Percentiles rank a stretch among this genome's conserved stretches.
phyloP scores from a whole-genome alignment of 805 yeast genomes.

The Candida vartiovaarae region DNA sequence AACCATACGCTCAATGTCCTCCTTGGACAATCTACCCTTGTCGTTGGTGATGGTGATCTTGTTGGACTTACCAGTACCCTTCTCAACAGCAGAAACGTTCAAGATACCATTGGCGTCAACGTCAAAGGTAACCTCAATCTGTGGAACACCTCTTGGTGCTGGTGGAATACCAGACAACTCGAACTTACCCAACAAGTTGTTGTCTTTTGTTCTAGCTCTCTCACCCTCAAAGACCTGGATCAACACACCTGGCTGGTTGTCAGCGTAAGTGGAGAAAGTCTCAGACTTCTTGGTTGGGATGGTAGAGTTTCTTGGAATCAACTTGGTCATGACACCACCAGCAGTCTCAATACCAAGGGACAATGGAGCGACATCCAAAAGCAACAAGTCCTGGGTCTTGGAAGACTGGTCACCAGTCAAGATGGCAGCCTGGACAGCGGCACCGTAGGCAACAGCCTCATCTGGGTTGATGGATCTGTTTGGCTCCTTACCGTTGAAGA shows the following conservation, averaged over 20 bases:
- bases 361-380: slow-evolving; percentile 89
- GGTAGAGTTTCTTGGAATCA: slow-evolving; percentile 90
- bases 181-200: slow-evolving; percentile 82
- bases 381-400: slow-evolving; percentile 83
- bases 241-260: slow-evolving; percentile 91
- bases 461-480: slow-evolving; percentile 98
- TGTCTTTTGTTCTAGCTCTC: slow-evolving; percentile 90
- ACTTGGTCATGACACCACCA: slow-evolving; percentile 96
- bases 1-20: slow-evolving; percentile 95
- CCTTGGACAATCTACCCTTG: slow-evolving; percentile 89
- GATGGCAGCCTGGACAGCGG: slow-evolving; percentile 99
- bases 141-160: slow-evolving; percentile 89
- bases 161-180: slow-evolving; percentile 85
- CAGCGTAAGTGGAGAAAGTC: slow-evolving; percentile 92
- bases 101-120: slow-evolving; percentile 83
- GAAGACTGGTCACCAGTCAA: slow-evolving; percentile 94
- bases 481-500: slow-evolving; percentile 90
- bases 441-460: slow-evolving; percentile 99
- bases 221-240: slow-evolving; percentile 96
- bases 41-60: slow-evolving; percentile 89
- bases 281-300: slow-evolving; percentile 95
- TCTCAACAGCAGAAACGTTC: slow-evolving; percentile 82
- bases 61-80: slow-evolving; percentile 90
- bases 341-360: slow-evolving; percentile 95
- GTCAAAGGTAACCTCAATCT: slow-evolving; percentile 84